phyloP scores from a whole-genome alignment of 1,284 basidiomycete genomes.

The Puccinia hordei region DNA sequence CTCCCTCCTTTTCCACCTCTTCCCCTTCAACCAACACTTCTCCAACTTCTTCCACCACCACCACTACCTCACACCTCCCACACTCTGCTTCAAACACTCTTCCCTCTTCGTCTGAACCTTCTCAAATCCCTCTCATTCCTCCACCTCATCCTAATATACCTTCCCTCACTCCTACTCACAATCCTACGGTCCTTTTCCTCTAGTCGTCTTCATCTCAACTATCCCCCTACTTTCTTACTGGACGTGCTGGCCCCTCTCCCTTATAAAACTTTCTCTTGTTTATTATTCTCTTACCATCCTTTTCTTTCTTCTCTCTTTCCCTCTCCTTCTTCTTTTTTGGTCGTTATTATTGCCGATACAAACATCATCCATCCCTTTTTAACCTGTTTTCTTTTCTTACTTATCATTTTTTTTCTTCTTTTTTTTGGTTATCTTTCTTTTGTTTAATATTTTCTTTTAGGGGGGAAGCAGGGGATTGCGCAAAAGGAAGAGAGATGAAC shows the following conservation, averaged over 20 bases:
- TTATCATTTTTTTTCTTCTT: neutral
- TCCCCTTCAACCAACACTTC: neutral
- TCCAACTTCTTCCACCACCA: neutral
- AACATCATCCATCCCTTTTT: too few relatives aligned
- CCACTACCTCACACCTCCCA: neutral
- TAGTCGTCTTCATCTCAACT: neutral
- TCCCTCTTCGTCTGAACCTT: neutral
- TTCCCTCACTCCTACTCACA: neutral
- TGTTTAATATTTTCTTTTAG: too few relatives aligned
- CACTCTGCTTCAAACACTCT: too few relatives aligned
- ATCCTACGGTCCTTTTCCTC: neutral
- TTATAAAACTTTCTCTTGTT: too few relatives aligned
- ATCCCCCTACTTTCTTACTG: neutral
- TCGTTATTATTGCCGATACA: neutral
- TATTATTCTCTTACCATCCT: too few relatives aligned
- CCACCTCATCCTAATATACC: neutral
- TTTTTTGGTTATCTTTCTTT: neutral
- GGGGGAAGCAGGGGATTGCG: too few relatives aligned
- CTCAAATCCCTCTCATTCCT: neutral
- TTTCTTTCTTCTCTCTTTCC: neutral
- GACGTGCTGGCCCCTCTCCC: too few relatives aligned
- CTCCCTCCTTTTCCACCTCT: too few relatives aligned
- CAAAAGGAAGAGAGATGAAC: too few relatives aligned
- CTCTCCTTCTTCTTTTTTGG: slow-evolving; percentile 2
- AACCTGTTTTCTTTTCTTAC: neutral